Base-by-base conservation (phyloP, 805 yeast species). In the Kluyveromyces starmeri region DNA sequence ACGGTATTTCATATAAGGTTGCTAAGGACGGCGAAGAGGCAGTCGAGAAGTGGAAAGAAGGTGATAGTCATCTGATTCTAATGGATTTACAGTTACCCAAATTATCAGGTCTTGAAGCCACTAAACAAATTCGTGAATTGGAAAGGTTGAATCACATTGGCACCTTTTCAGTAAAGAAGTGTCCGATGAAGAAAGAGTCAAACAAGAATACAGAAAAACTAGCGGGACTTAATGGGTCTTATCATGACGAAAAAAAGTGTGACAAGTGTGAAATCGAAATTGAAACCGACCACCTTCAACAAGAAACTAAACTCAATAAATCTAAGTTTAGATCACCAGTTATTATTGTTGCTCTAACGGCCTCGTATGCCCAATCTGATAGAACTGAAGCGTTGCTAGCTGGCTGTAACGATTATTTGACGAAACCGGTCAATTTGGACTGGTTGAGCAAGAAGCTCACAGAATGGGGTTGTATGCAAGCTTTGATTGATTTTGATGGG, bases 391-490 rank as follows among this genome's bases (percentile, higher is more conserved):
- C 98, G 0, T 65, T 92, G 36, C 82, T 94, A 19, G 96, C 97
- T 3, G 99, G 99, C 30, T 92, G 99, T 61, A 92, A 92, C 51
- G 99, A 92, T 58, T 92, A 81, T 61, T 62, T 92, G 46, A 92
- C 96, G 7, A 92, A 92, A 47, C 99, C 99, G 0, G 97, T 92
- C 7, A 89, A 86, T 47, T 65, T 89, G 46, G 83, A 76, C 32
- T 92, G 99, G 99, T 65, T 92, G 30, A 83, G 86, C 49, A 84
- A 83, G 51, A 92, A 92, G 59, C 83, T 92, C 34, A 81, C 86
- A 1, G 96, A 89, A 58, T 92, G 97, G 97, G 97, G 98, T 1
- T 89, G 97, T 58, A 89, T 89, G 97, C 98, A 89, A 61, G 96
- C 96, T 1, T 63, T 89, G 32, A 88, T 89, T 55, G 94, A 89